A percentile compares a stretch with the other conserved stretches of the same genome.
Evolutionary conservation across 495 filamentous ascomycete species (phyloP).

Genomic region (Aspergillus leporis): DNA sequence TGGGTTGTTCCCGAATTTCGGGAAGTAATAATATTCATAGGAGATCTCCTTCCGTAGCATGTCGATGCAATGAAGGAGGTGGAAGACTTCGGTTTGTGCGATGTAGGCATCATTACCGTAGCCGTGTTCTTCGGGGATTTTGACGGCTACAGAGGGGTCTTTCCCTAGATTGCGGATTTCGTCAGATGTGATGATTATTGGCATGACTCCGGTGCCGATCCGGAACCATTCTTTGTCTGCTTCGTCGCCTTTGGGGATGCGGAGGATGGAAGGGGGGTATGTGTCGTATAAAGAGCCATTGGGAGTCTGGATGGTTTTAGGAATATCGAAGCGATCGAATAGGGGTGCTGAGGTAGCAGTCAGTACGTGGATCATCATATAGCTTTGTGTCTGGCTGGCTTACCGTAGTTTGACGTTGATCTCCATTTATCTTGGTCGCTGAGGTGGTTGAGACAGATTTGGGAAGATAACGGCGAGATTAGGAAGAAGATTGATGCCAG

Average conservation of each 20-base stretch:
- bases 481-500: neutral
- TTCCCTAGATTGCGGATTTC: slow-evolving; percentile 7
- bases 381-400: neutral
- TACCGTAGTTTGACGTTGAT: neutral
- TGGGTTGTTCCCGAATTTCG: slow-evolving; percentile 1
- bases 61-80: slow-evolving; percentile 19
- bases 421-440: neutral
- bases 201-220: slow-evolving; percentile 9
- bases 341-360: no score
- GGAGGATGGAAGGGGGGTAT: slow-evolving; percentile 1
- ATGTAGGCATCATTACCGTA: slow-evolving; percentile 37
- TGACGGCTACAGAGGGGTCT: slow-evolving; percentile 2
- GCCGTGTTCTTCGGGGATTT: slow-evolving; percentile 27
- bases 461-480: neutral
- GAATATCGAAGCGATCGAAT: no score
- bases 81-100: slow-evolving; percentile 34
- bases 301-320: no score
- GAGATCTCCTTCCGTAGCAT: no score
- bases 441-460: slow-evolving; percentile 1
- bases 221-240: slow-evolving; percentile 21
- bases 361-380: no score
- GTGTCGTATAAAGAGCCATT: neutral
- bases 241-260: slow-evolving; percentile 24
- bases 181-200: slow-evolving; percentile 1
- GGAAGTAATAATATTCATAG: no score